Evolutionary conservation across 2,329 filamentous ascomycete species (phyloP).

Genomic region (Boeremia exigua): DNA sequence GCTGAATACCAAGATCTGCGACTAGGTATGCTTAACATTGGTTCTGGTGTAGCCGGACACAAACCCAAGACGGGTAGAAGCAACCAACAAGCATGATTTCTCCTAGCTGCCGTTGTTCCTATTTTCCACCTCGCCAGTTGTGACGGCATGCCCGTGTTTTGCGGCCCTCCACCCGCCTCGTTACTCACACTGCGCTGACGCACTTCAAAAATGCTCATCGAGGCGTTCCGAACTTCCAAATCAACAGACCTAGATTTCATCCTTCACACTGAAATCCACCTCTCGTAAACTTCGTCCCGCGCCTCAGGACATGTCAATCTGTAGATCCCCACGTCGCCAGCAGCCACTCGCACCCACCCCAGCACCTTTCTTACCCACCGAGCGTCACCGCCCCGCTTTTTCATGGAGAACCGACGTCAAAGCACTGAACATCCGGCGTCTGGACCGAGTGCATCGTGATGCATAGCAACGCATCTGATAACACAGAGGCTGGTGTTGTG

Average conservation of each 20-base stretch:
- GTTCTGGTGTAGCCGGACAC: neutral
- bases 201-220: neutral
- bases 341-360: conserved; percentile 5
- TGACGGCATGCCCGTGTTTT: neutral
- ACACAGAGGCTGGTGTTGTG: neutral
- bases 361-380: neutral
- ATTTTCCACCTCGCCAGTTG: neutral
- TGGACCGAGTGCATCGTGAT: conserved; percentile 8
- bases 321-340: conserved; percentile 19
- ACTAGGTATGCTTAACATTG: no score
- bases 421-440: conserved; percentile 8
- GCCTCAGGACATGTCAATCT: conserved; percentile 20
- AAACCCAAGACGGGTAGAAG: conserved; percentile 1
- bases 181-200: neutral
- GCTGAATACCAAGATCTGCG: no score
- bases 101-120: conserved; percentile 4
- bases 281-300: conserved; percentile 7
- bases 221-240: conserved; percentile 4
- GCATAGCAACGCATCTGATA: neutral
- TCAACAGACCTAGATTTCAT: conserved; percentile 7
- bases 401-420: conserved; percentile 19
- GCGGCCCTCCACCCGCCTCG: neutral
- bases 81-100: neutral
- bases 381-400: conserved; percentile 16
- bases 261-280: conserved; percentile 6